Evolutionary conservation across 2,329 filamentous ascomycete genomes (phyloP).

Genomic region (Chrysoporthe austroafricana): DNA sequence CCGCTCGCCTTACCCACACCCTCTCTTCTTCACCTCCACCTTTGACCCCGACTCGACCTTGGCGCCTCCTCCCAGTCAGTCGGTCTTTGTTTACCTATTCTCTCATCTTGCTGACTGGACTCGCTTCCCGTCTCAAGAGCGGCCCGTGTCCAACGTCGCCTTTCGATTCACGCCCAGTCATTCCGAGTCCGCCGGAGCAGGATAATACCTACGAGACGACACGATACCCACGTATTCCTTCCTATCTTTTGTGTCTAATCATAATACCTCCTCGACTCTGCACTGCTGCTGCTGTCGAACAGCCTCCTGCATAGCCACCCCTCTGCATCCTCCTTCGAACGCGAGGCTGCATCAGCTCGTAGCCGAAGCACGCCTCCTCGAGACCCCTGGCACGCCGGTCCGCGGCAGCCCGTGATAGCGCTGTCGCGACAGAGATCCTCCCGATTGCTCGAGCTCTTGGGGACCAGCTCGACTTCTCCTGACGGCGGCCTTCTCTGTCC

Average conservation of each 20-base stretch:
- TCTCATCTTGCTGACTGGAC: background rate
- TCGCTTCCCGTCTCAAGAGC: background rate
- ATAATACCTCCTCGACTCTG: slow-evolving; percentile 20
- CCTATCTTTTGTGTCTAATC: slow-evolving; percentile 13
- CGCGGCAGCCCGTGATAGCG: background rate
- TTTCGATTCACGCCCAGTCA: slow-evolving; percentile 16
- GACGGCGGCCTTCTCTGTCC: background rate
- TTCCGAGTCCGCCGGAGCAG: background rate
- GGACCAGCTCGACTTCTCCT: background rate
- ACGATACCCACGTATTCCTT: slow-evolving; percentile 14
- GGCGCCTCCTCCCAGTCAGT: slow-evolving; percentile 5
- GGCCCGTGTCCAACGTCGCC: slow-evolving; percentile 1
- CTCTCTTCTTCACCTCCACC: slow-evolving; percentile 16
- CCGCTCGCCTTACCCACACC: slow-evolving; percentile 21
- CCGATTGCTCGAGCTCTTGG: background rate
- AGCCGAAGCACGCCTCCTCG: slow-evolving; percentile 4
- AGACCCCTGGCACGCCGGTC: slow-evolving; percentile 3
- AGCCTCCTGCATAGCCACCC: background rate
- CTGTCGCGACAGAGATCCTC: background rate
- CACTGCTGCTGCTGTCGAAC: slow-evolving; percentile 4
- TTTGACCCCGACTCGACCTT: slow-evolving; percentile 15
- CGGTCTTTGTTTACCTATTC: background rate
- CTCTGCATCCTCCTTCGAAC: slow-evolving; percentile 2
- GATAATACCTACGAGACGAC: slow-evolving; percentile 9
- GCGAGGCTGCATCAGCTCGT: slow-evolving; percentile 15